Percentiles rank a stretch among this genome's conserved stretches.
phyloP scores from a whole-genome alignment of 305 asterid species.

The Plantago rigida region DNA sequence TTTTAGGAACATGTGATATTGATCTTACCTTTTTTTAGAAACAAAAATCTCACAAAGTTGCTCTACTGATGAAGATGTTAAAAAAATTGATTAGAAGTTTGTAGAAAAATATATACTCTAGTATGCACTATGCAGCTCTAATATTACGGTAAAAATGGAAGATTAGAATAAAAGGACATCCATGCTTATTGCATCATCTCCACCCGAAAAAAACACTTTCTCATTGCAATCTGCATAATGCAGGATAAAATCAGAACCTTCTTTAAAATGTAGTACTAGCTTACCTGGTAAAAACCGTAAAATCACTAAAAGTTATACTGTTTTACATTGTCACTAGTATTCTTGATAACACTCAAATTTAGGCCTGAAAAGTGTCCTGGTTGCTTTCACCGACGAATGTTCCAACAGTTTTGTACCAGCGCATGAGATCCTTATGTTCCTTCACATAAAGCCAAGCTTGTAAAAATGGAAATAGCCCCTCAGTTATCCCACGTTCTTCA shows the following conservation, averaged over 20 bases:
- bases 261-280: not conserved
- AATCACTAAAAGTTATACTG: too few relatives aligned
- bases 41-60: too few relatives aligned
- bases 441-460: conserved; percentile 99
- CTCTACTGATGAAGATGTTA: too few relatives aligned
- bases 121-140: too few relatives aligned
- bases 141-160: not conserved
- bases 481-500: conserved; percentile 76
- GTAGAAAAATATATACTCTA: too few relatives aligned
- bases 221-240: too few relatives aligned
- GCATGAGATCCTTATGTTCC: conserved; percentile 68
- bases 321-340: too few relatives aligned
- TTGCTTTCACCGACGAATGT: conserved; percentile 36
- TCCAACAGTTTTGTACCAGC: conserved; percentile 63
- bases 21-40: too few relatives aligned
- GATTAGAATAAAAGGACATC: not conserved
- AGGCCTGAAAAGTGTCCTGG: conserved; percentile 30
- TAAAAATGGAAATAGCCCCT: conserved; percentile 63
- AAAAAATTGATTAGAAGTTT: too few relatives aligned
- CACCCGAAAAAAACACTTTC: too few relatives aligned
- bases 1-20: too few relatives aligned
- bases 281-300: not conserved
- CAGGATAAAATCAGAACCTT: too few relatives aligned
- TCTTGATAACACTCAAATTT: not conserved
- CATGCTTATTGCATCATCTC: not conserved